phyloP scores from a whole-genome alignment of 169 alveolate species.

The Cryptosporidium canis region DNA sequence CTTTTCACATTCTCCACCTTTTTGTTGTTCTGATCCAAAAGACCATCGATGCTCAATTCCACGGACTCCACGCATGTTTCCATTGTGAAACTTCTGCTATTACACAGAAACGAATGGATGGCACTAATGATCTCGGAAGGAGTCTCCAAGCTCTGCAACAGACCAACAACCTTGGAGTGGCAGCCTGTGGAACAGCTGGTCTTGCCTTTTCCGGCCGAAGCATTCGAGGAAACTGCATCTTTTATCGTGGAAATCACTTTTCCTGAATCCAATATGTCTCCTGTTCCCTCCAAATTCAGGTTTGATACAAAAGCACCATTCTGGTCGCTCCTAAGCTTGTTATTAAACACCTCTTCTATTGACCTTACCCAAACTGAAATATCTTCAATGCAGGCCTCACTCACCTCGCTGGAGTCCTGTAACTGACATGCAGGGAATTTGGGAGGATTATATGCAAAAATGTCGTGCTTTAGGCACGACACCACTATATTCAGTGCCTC shows the following conservation, averaged over 20 bases:
- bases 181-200: conserved; percentile 1
- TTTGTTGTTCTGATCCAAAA: conserved; percentile 19
- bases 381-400: conserved; percentile 4
- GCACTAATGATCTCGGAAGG: not conserved
- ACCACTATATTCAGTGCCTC: not conserved
- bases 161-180: not conserved
- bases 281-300: not conserved
- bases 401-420: not conserved
- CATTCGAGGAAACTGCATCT: not conserved
- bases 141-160: not conserved
- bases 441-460: not conserved
- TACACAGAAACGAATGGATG: not conserved
- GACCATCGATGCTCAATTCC: not conserved
- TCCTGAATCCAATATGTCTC: conserved; percentile 13
- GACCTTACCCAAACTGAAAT: not conserved
- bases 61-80: conserved; percentile 18
- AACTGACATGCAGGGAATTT: not conserved
- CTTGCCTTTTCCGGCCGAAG: not conserved
- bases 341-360: not conserved
- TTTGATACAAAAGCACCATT: not conserved
- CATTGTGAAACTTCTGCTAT: not conserved
- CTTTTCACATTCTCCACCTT: not conserved
- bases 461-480: conserved; percentile 41
- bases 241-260: not conserved
- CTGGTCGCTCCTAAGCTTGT: not conserved